phyloP scores from a whole-genome alignment of 1,284 basidiomycete species.

The Gymnopus androsaceus region DNA sequence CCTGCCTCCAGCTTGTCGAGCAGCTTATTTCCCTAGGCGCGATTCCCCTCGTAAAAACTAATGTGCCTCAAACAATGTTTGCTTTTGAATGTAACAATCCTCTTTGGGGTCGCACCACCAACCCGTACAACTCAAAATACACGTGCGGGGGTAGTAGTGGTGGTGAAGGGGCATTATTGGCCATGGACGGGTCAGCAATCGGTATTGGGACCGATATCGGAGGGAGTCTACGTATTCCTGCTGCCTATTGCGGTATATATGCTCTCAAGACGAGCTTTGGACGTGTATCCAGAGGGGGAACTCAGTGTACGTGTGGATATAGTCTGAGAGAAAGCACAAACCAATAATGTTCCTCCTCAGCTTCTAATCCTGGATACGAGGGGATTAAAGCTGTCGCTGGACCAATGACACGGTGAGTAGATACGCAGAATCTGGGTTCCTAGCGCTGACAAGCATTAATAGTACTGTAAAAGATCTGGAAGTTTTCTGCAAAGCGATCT shows the following conservation, averaged over 20 bases:
- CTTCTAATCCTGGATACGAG: constrained; percentile 64
- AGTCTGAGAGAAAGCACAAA: not conserved
- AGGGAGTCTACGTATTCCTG: constrained; percentile 79
- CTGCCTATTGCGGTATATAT: constrained; percentile 80
- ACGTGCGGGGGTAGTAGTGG: constrained; percentile 80
- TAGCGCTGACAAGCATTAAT: not conserved
- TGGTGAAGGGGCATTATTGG: constrained; percentile 77
- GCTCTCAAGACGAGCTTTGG: constrained; percentile 72
- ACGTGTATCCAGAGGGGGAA: constrained; percentile 53
- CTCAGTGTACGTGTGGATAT: constrained; percentile 38
- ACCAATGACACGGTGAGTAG: constrained; percentile 69
- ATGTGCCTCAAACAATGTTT: constrained; percentile 82
- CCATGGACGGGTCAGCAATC: constrained; percentile 72
- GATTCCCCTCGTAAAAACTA: constrained; percentile 53
- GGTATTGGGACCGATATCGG: constrained; percentile 83
- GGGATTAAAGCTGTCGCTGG: constrained; percentile 63
- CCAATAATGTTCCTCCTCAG: constrained; percentile 29
- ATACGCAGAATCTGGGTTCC: not conserved
- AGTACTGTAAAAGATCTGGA: constrained; percentile 42
- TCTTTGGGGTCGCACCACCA: constrained; percentile 73
- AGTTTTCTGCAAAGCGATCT: constrained; percentile 53
- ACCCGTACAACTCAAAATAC: constrained; percentile 68
- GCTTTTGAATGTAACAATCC: constrained; percentile 88
- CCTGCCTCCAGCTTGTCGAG: constrained; percentile 38
- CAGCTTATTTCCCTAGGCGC: constrained; percentile 52